Evolutionary conservation across 352 stramenopile species (phyloP).

Genomic region (Phytopythium mirpurense): DNA sequence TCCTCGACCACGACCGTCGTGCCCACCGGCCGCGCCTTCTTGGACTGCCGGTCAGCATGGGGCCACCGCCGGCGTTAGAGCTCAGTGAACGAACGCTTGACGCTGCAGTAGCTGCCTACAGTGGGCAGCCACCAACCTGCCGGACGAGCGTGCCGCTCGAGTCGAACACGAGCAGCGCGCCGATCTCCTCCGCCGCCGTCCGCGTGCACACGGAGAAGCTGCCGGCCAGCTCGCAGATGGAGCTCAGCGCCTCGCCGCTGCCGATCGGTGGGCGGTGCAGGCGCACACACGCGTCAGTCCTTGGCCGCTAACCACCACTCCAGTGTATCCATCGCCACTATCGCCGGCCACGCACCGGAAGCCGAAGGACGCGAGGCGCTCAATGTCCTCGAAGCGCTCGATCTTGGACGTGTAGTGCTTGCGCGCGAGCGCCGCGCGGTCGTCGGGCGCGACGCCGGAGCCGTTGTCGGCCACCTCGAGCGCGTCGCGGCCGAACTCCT

Average conservation of each 20-base stretch:
- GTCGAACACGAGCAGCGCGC: slow-evolving; percentile 83
- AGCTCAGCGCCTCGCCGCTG: slow-evolving; percentile 94
- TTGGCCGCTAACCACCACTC: too few relatives aligned
- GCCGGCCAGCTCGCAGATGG: slow-evolving; percentile 88
- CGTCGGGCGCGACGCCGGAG: slow-evolving; percentile 69
- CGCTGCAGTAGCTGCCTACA: too few relatives aligned
- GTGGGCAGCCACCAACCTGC: slow-evolving; percentile 14
- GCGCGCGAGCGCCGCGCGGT: slow-evolving; percentile 75
- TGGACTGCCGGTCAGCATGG: slow-evolving; percentile 15
- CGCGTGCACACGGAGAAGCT: slow-evolving; percentile 88
- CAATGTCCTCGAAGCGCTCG: slow-evolving; percentile 92
- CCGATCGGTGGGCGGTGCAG: too few relatives aligned
- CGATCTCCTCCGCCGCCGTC: slow-evolving; percentile 64
- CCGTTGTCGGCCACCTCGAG: slow-evolving; percentile 98
- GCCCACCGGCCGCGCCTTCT: slow-evolving; percentile 72
- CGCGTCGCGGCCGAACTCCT: slow-evolving; percentile 86
- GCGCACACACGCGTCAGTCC: background rate
- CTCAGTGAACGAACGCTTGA: too few relatives aligned
- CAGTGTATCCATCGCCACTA: too few relatives aligned
- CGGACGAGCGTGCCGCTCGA: slow-evolving; percentile 53
- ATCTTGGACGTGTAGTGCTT: slow-evolving; percentile 98
- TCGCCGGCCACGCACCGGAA: slow-evolving; percentile 80
- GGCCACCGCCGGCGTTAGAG: too few relatives aligned
- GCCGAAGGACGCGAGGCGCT: slow-evolving; percentile 83
- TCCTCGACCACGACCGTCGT: slow-evolving; percentile 92